phyloP scores from a whole-genome alignment of 768 basidiomycete species.

The Cyclocybe aegerita region DNA sequence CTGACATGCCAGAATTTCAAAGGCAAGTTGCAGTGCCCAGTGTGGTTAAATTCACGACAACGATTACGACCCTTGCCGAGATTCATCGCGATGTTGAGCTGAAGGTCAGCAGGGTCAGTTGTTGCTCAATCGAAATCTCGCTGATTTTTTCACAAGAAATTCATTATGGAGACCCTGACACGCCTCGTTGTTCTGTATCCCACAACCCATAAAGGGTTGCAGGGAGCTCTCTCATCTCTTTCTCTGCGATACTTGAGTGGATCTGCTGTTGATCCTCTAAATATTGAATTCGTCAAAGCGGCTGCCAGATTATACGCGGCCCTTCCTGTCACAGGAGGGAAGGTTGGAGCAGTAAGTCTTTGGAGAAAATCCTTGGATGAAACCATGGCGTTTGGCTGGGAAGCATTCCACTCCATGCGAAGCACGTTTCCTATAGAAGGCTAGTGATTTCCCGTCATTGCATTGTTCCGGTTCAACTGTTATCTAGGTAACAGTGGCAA shows the following conservation, averaged over 20 bases:
- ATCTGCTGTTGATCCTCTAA: constrained; percentile 41
- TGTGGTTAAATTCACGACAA: constrained; percentile 66
- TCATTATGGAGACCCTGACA: constrained; percentile 48
- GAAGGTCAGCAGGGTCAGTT: constrained; percentile 40
- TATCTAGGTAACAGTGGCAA: constrained; percentile 6
- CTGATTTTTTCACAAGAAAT: constrained; percentile 31
- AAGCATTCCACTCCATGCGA: constrained; percentile 54
- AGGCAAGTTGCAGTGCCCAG: constrained; percentile 74
- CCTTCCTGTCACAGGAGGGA: constrained; percentile 75
- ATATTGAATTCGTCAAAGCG: constrained; percentile 37
- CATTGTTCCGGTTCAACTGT: neutral
- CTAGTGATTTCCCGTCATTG: constrained; percentile 20
- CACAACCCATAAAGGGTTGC: constrained; percentile 57
- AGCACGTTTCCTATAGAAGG: constrained; percentile 56
- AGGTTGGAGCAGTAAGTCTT: constrained; percentile 65
- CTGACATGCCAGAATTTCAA: constrained; percentile 75
- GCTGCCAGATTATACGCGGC: constrained; percentile 59
- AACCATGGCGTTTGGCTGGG: constrained; percentile 64
- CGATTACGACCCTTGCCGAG: constrained; percentile 56
- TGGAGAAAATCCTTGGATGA: constrained; percentile 81
- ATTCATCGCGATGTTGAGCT: constrained; percentile 49
- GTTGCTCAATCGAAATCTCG: neutral
- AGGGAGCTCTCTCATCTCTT: constrained; percentile 50
- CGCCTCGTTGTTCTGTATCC: constrained; percentile 68
- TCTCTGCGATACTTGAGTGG: constrained; percentile 60